These are phyloP conservation scores for Aspergillus hancockii DNA, from an alignment of 495 filamentous ascomycete species.

Conservation along the genomic window DNA sequence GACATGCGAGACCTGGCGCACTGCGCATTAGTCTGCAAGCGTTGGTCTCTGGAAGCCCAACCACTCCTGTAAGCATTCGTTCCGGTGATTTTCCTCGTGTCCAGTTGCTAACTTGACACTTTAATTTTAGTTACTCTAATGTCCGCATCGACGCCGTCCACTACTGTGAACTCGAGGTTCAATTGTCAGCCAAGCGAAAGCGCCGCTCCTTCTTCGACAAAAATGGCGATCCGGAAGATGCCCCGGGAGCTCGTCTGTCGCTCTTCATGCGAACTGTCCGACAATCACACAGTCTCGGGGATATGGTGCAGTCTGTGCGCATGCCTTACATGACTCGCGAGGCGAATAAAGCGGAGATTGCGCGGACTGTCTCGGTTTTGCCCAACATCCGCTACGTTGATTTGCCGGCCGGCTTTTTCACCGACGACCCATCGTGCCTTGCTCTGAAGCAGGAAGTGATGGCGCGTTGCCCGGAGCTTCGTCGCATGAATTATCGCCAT, in stretches of 20 bases:
- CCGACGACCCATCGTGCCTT: constrained; percentile 71
- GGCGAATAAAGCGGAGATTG: constrained; percentile 78
- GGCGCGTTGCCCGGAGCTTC: constrained; percentile 75
- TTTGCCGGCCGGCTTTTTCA: constrained; percentile 76
- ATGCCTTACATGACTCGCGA: constrained; percentile 97
- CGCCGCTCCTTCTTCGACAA: constrained; percentile 72
- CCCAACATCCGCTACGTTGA: constrained; percentile 88
- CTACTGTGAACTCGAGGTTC: constrained; percentile 85
- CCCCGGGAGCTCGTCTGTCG: constrained; percentile 70
- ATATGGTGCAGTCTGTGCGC: constrained; percentile 74
- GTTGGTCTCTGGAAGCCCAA: constrained; percentile 63
- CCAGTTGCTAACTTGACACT: background rate
- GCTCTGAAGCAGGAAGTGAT: constrained; percentile 82
- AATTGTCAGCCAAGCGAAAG: constrained; percentile 74
- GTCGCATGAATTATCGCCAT: constrained; percentile 80
- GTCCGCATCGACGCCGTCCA: constrained; percentile 94
- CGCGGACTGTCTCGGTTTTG: constrained; percentile 80
- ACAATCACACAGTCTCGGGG: constrained; percentile 65
- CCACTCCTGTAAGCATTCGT: constrained; percentile 51
- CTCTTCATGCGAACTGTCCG: constrained; percentile 80
- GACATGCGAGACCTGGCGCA: constrained; percentile 88
- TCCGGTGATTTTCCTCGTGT: constrained; percentile 5
- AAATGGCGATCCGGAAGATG: constrained; percentile 76
- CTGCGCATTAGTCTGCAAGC: constrained; percentile 69
- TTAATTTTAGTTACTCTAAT: constrained; percentile 68